A percentile compares a stretch with the other conserved stretches of the same genome.
Evolutionary conservation across 345 rosid genomes (phyloP).

Genomic region (Syzygium oleosum): DNA sequence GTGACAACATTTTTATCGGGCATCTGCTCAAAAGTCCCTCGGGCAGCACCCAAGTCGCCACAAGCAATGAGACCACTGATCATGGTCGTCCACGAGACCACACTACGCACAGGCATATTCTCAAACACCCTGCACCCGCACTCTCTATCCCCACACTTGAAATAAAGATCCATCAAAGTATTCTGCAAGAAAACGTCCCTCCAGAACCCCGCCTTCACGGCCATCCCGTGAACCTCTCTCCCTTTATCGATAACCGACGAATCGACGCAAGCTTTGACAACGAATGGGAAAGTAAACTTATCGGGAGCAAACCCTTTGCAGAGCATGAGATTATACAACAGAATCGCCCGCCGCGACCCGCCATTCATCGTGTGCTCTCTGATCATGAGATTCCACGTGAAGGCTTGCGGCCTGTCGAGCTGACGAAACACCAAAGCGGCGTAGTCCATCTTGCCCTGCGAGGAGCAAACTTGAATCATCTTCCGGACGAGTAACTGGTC

Average conservation of each 20-base stretch:
- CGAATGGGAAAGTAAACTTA: slow-evolving; percentile 72
- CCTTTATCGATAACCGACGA: slow-evolving; percentile 24
- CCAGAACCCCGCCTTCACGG: slow-evolving; percentile 45
- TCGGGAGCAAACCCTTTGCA: slow-evolving; percentile 34
- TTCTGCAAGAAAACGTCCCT: slow-evolving; percentile 45
- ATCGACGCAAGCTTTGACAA: slow-evolving; percentile 48
- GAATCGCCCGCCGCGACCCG: slow-evolving; percentile 38
- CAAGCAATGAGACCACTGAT: slow-evolving; percentile 49
- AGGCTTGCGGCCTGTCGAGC: slow-evolving; percentile 24
- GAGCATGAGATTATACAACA: slow-evolving; percentile 49
- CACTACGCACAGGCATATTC: slow-evolving; percentile 35
- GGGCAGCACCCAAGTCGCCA: slow-evolving; percentile 40
- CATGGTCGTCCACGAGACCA: slow-evolving; percentile 72
- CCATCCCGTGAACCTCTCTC: slow-evolving; percentile 49
- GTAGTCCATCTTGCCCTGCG: slow-evolving; percentile 26
- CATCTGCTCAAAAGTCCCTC: slow-evolving; percentile 38
- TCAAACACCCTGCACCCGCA: slow-evolving; percentile 46
- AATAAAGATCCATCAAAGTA: slow-evolving; percentile 56
- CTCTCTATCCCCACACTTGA: slow-evolving; percentile 34
- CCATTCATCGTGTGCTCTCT: slow-evolving; percentile 33
- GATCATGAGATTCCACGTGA: slow-evolving; percentile 75
- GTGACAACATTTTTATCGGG: slow-evolving; percentile 56
- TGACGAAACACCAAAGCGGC: slow-evolving; percentile 48
- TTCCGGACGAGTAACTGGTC: slow-evolving; percentile 55
- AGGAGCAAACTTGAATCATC: slow-evolving; percentile 38